Evolutionary conservation across 1,139 yeast species (phyloP).

Genomic region (Lodderomyces pseudojiufengensis): DNA sequence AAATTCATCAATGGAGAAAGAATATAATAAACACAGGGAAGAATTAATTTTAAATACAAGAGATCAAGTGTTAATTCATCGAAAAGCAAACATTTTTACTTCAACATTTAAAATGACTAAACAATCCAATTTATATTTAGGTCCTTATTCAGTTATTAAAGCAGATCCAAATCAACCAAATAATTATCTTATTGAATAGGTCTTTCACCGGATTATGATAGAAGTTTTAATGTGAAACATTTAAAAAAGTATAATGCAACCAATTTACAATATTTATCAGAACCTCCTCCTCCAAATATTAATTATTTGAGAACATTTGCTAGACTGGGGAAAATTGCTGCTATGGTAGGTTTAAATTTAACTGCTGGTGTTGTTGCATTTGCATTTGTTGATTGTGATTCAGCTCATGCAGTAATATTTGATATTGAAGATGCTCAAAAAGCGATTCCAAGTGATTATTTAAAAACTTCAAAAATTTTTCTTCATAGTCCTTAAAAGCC

Average conservation of each 20-base stretch:
- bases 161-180: not conserved
- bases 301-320: not conserved
- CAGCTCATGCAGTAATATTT: not conserved
- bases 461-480: no score
- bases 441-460: no score
- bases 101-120: not conserved
- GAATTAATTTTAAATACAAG: not conserved
- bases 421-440: conserved; percentile 1
- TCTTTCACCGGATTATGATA: not conserved
- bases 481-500: no score
- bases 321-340: not conserved
- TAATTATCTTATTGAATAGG: not conserved
- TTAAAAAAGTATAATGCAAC: not conserved
- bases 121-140: not conserved
- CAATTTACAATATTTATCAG: no score
- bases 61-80: conserved; percentile 1
- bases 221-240: not conserved
- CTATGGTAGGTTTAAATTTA: conserved; percentile 1
- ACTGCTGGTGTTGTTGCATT: not conserved
- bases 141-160: not conserved
- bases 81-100: not conserved
- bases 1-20: no score
- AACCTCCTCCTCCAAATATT: not conserved
- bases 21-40: conserved; percentile 1
- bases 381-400: conserved; percentile 1